A percentile compares a stretch with the other conserved stretches of the same genome.
Conservation (phyloP, 108 stramenopile genomes). For the Cyclostephanos tholiformis region DNA sequence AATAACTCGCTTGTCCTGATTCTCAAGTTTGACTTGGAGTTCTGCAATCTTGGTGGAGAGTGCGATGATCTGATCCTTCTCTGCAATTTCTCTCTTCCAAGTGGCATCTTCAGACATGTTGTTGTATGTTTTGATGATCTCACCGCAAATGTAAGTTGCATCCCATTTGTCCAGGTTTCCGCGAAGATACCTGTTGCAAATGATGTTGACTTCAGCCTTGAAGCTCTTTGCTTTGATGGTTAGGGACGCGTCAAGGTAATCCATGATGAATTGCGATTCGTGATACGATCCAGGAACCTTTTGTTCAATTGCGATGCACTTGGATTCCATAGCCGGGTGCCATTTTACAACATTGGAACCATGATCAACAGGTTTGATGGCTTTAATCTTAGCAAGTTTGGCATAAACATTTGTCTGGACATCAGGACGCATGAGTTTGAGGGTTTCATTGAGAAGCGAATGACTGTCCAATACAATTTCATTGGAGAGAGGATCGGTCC, state of each 20-base stretch:
- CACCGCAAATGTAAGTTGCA: background rate
- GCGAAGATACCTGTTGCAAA: background rate
- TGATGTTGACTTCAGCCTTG: background rate
- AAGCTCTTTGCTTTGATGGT: background rate
- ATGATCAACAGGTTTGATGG: background rate
- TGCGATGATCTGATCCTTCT: background rate
- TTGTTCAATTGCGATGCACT: background rate
- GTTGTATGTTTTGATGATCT: background rate
- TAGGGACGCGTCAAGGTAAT: background rate
- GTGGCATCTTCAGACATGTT: too few relatives aligned
- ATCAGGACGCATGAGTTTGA: background rate
- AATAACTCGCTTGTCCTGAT: background rate
- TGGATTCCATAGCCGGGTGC: background rate
- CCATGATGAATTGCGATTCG: background rate
- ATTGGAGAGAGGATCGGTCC: constrained; percentile 1
- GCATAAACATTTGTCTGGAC: background rate
- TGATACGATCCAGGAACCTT: background rate
- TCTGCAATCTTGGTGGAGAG: background rate
- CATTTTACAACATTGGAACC: background rate
- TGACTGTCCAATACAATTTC: background rate
- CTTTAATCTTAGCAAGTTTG: background rate
- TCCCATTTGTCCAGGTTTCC: background rate
- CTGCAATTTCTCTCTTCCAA: background rate
- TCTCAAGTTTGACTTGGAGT: background rate
- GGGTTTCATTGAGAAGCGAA: background rate